Conservation (phyloP, 140 eudicot species). For the Erigeron philadelphicus region DNA sequence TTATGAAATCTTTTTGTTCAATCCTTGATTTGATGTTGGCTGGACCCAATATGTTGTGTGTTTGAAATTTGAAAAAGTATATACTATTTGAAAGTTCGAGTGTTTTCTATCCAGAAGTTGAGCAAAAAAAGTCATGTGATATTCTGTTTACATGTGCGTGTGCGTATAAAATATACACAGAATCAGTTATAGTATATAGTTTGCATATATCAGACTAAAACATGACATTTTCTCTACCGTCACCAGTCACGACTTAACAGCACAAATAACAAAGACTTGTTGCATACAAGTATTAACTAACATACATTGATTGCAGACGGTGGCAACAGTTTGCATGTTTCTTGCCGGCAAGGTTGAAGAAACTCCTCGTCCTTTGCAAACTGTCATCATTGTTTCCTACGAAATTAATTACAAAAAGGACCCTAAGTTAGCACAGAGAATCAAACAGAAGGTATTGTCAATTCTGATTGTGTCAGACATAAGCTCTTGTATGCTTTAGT, state of each 20-base stretch:
- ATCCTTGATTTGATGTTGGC: not conserved
- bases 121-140: constrained; percentile 1
- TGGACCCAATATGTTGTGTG: not conserved
- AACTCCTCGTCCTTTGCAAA: constrained; percentile 83
- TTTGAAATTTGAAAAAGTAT: not conserved
- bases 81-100: not conserved
- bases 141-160: not conserved
- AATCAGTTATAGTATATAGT: constrained; percentile 1
- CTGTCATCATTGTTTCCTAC: constrained; percentile 72
- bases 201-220: constrained; percentile 1
- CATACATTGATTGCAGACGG: constrained; percentile 41
- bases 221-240: not conserved
- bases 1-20: not conserved
- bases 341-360: constrained; percentile 93
- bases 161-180: too few relatives aligned
- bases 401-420: constrained; percentile 77
- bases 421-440: constrained; percentile 59
- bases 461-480: not conserved
- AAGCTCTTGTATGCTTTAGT: not conserved
- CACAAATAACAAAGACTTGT: constrained; percentile 9
- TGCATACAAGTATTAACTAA: not conserved
- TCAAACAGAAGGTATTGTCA: constrained; percentile 66
- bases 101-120: not conserved
- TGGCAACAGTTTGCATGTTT: constrained; percentile 85
- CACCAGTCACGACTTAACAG: not conserved